Base-by-base conservation (phyloP, 139 green algal species). In the Trebouxia sp. region DNA sequence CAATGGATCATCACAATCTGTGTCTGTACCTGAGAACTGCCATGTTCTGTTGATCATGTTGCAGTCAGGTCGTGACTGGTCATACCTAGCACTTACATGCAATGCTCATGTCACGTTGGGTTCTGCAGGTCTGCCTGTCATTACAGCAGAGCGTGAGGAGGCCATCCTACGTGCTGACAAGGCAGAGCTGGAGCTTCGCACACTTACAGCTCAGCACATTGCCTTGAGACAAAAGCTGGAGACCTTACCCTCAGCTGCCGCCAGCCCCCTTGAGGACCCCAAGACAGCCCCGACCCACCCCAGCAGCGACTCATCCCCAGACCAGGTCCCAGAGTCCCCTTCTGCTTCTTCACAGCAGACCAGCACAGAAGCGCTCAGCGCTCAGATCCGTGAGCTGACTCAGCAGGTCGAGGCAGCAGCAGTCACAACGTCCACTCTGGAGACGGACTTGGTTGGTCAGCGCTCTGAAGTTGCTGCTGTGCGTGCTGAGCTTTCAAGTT, bases 391-490 rank as follows among this genome's bases (percentile, higher is more conserved):
- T 43, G 62, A 72, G 62, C 32, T 72, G 62, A 72, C 32, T 72
- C 62, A n/a, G 62, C 62, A 43, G 62, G 32, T 72, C 43, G 62
- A 72, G 62, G 62, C 32, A 43, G 62, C 62, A 45, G 32, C 62
- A 26, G 32, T 72, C 3, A 42, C 32, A 43, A 37, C 35, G 26
- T 72, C 62, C 20, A 22, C 62, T 28, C 14, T 39, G 17, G 32
- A 72, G 5, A 35, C 62, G n/a, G 62, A 72, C 37, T 8, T 72
- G 15, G 32, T 26, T 10, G 43, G 32, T 45, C n/a, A 10, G 4
- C 32, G 26, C 12, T 12, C 62, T 72, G 32, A 72, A 37, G n/a
- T 72, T 1, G 62, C 35, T 14, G 26, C 28, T 45, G 11, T 28
- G 11, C 15, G 35, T 41, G 62, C n/a, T 41, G 32, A 26, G 6